A percentile compares a stretch with the other conserved stretches of the same genome.
Conservation (phyloP, 139 green algal species). For the Astrephomene gubernaculifera region DNA sequence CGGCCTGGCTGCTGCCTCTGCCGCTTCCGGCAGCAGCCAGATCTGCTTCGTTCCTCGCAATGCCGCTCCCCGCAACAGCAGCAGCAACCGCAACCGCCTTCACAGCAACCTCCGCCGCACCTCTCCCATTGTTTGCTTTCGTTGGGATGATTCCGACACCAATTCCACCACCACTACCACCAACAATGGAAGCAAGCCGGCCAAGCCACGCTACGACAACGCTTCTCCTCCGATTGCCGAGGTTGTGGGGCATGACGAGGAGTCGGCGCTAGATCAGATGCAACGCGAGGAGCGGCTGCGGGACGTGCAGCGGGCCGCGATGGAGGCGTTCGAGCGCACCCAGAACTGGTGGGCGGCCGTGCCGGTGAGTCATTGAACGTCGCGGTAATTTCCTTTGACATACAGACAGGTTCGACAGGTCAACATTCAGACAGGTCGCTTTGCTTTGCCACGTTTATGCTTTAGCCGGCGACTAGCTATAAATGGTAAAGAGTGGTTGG, state of each 20-base stretch:
- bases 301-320: neutral
- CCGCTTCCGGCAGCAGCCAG: too few species aligned
- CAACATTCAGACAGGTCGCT: too few species aligned
- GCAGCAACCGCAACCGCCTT: too few species aligned
- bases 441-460: neutral
- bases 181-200: neutral
- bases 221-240: too few species aligned
- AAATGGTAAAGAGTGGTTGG: too few species aligned
- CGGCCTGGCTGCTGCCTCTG: too few species aligned
- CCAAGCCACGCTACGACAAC: neutral
- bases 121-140: constrained; percentile 7
- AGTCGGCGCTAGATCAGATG: neutral
- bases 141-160: neutral
- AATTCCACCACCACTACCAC: neutral
- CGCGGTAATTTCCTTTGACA: neutral
- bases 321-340: neutral
- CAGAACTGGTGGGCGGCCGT: neutral
- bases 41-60: too few species aligned
- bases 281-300: constrained; percentile 11
- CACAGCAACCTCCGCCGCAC: neutral
- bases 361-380: neutral
- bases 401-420: too few species aligned
- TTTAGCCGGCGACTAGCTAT: neutral
- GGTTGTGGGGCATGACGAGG: neutral
- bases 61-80: too few species aligned